Base-by-base conservation (phyloP, 257 asterid species). In the Jaltomata sinuosa region DNA sequence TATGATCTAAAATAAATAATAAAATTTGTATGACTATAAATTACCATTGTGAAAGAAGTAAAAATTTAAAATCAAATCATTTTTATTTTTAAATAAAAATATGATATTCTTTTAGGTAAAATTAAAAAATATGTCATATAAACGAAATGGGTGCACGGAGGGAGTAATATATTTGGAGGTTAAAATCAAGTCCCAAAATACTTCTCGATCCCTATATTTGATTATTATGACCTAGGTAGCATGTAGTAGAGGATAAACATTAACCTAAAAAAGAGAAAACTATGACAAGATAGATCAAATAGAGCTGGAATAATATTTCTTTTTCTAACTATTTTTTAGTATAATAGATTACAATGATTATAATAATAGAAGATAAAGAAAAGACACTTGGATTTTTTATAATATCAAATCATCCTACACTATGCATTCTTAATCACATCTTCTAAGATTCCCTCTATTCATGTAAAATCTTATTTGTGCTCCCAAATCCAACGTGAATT, bases 271-370 rank as follows among this genome's bases (percentile, higher is more conserved):
- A 83, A 81, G 54, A 45, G 85, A 88, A 84, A 90, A 65, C 67
- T 86, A n/a, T 71, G 94, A 92, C 89, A 88, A 82, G 93, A 91
- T 86, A 89, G 94, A 84, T 88, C 87, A 83, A 86, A 1, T 19
- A 87, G 29, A 59, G 50, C 15, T 54, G 76, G 69, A 59, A 22
- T 53, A 14, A 3, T 14, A 21, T 61, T 34, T 34, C 1, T 3
- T 38, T 81, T 38, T n/a, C 50, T 18, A n/a, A 32, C 34, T 50
- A 21, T 80, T 55, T 53, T 59, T 4, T 21, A 53, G 29, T 53
- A 34, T 3, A 34, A 34, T 34, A 34, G 27, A 68, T 34, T 36
- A 68, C 77, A 68, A 68, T 50, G 22, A 76, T 18, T 32, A 32
- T 19, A 77, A 16, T 6, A 16, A 42, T 68, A 12, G 42, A 42